Evolutionary conservation across 2,329 filamentous ascomycete species (phyloP).

Genomic region (Nemania sp.): DNA sequence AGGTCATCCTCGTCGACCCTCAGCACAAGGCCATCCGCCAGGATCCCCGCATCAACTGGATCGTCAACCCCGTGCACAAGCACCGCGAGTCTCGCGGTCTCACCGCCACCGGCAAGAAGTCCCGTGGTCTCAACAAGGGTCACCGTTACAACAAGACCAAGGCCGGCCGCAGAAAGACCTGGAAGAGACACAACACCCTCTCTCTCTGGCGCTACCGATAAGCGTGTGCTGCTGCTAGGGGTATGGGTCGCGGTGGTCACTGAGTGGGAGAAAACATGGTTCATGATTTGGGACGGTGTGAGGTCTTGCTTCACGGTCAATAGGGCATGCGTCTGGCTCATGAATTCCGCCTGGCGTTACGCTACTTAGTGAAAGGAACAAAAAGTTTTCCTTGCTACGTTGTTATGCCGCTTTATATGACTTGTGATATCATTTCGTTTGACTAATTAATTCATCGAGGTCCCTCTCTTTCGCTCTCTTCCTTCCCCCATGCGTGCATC

Average conservation of each 20-base stretch:
- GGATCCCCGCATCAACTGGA: conserved; percentile 99
- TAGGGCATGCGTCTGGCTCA: conserved; percentile 39
- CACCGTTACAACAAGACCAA: conserved; percentile 99
- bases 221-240: conserved; percentile 38
- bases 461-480: not conserved
- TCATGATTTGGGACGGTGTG: conserved; percentile 40
- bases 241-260: conserved; percentile 24
- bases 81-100: conserved; percentile 98
- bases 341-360: conserved; percentile 42
- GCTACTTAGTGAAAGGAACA: conserved; percentile 41
- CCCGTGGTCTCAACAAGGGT: conserved; percentile 98
- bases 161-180: conserved; percentile 98
- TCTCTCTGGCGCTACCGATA: conserved; percentile 98
- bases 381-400: conserved; percentile 35
- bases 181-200: conserved; percentile 99
- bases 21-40: conserved; percentile 99
- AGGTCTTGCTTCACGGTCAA: conserved; percentile 40
- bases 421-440: conserved; percentile 28
- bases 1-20: conserved; percentile 99
- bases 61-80: conserved; percentile 99
- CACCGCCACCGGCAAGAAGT: conserved; percentile 99
- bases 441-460: conserved; percentile 17
- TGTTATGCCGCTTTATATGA: conserved; percentile 25
- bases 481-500: not conserved
- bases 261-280: conserved; percentile 33